Evolutionary conservation across 805 yeast species (phyloP).

Genomic region (Suhomyces emberorum): DNA sequence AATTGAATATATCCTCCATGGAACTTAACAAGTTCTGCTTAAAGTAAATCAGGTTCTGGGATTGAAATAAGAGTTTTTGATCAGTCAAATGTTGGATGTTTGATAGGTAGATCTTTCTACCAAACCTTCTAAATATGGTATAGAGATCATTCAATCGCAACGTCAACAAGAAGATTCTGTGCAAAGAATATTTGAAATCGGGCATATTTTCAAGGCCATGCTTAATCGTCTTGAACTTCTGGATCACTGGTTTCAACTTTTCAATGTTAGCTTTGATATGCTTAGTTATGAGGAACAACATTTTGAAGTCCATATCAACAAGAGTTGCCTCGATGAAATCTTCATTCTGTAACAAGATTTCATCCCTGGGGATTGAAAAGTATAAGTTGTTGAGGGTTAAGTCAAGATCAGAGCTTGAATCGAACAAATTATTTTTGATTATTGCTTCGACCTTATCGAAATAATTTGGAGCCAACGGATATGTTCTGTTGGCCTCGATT

Average conservation of each 20-base stretch:
- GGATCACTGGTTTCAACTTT: conserved; percentile 18
- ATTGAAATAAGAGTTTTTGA: conserved; percentile 31
- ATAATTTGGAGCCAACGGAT: conserved; percentile 7
- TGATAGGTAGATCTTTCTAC: conserved; percentile 45
- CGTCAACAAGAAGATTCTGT: conserved; percentile 44
- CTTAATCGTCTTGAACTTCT: conserved; percentile 19
- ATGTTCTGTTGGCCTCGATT: conserved; percentile 16
- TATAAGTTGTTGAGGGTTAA: conserved; percentile 19
- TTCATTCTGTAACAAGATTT: conserved; percentile 12
- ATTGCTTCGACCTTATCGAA: conserved; percentile 19
- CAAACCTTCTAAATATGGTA: conserved; percentile 43
- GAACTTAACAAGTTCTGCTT: conserved; percentile 21
- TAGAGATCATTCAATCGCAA: conserved; percentile 50
- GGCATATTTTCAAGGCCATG: conserved; percentile 19
- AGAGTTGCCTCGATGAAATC: conserved; percentile 22
- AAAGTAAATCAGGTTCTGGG: conserved; percentile 29
- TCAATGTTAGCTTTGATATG: conserved; percentile 27
- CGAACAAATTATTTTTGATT: conserved; percentile 18
- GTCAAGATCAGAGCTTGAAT: conserved; percentile 22
- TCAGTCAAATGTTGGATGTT: conserved; percentile 44
- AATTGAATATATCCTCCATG: conserved; percentile 39
- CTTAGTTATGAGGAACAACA: conserved; percentile 24
- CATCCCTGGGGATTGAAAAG: conserved; percentile 15
- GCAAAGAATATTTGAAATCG: conserved; percentile 40
- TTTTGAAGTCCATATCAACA: conserved; percentile 39